phyloP scores from a whole-genome alignment of 2,329 filamentous ascomycete genomes.

The Verticillium albo-atrum region DNA sequence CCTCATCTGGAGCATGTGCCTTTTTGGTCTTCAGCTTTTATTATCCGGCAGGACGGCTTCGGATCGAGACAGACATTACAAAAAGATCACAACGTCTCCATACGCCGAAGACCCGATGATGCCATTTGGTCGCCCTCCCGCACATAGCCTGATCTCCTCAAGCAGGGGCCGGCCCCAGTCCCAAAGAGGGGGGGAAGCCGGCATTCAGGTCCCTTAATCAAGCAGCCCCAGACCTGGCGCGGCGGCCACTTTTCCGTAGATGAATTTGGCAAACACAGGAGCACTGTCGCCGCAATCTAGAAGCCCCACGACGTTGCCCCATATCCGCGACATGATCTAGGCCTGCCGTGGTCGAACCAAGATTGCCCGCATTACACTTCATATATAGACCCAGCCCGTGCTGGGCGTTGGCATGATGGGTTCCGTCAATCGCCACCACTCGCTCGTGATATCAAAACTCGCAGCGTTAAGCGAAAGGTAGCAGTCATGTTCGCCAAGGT shows the following conservation, averaged over 20 bases:
- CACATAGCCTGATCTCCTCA: background rate
- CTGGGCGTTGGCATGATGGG: background rate
- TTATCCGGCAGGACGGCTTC: background rate
- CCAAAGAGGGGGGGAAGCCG: background rate
- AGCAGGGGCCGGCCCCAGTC: background rate
- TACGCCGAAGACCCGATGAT: background rate
- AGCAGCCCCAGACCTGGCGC: background rate
- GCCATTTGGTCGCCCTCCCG: background rate
- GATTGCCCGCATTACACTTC: background rate
- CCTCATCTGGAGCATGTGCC: background rate
- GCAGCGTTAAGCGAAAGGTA: background rate
- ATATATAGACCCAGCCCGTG: background rate
- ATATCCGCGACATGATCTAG: background rate
- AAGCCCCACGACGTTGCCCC: background rate
- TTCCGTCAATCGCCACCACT: background rate
- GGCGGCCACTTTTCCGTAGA: background rate
- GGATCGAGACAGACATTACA: background rate
- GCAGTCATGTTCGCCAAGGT: slow-evolving; percentile 11
- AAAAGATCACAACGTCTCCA: background rate
- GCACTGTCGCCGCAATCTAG: background rate
- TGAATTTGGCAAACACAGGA: background rate
- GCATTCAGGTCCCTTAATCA: background rate
- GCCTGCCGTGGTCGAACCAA: background rate
- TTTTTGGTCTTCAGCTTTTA: background rate
- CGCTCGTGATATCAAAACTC: background rate